Percentiles rank a stretch among this genome's conserved stretches.
phyloP scores from a whole-genome alignment of 179 eudicot species.

The Beta lomatogona region DNA sequence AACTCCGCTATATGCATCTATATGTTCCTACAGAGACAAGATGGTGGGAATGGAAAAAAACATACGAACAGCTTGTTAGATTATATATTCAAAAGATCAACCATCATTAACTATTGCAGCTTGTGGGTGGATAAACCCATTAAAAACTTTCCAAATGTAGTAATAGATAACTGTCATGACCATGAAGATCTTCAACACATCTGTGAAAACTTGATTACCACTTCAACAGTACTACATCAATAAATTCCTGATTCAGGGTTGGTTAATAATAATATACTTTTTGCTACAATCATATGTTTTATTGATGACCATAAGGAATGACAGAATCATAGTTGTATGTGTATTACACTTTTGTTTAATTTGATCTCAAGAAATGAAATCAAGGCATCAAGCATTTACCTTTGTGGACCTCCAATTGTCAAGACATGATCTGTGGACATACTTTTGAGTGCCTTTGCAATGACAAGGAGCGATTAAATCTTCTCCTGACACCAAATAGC shows the following conservation, averaged over 20 bases:
- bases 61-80: neutral
- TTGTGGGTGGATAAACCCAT: neutral
- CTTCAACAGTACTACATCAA: too few relatives aligned
- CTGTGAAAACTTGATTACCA: too few relatives aligned
- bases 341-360: neutral
- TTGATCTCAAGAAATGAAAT: constrained; percentile 8
- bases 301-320: neutral
- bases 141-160: neutral
- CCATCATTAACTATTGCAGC: neutral
- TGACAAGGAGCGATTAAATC: constrained; percentile 94
- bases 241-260: neutral
- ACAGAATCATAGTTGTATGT: neutral
- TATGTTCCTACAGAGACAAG: too few relatives aligned
- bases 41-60: neutral
- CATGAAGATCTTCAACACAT: neutral
- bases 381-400: constrained; percentile 41
- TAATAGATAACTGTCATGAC: neutral
- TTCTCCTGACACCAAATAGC: constrained; percentile 55
- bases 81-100: neutral
- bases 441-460: constrained; percentile 97
- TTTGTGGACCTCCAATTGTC: constrained; percentile 98
- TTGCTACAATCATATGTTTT: neutral
- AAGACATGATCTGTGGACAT: constrained; percentile 96
- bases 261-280: neutral
- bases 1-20: too few relatives aligned